Percentiles rank a stretch among this genome's conserved stretches.
Evolutionary conservation across 208 protist genomes (phyloP).

Genomic region (Leishmania amazonensis): DNA sequence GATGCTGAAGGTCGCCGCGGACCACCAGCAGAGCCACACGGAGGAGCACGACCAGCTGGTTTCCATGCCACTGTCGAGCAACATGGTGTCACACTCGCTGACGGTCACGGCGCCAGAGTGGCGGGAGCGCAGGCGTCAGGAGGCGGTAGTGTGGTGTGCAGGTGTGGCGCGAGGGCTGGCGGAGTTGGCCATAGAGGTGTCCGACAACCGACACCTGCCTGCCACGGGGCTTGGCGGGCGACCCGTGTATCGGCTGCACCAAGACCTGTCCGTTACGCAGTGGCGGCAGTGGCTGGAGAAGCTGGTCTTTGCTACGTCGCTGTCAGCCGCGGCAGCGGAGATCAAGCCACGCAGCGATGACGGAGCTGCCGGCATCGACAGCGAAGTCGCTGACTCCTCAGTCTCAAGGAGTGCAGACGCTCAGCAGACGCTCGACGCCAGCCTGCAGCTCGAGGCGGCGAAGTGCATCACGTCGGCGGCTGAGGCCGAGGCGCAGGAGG

Average conservation of each 20-base stretch:
- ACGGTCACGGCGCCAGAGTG: not conserved
- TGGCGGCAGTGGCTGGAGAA: constrained; percentile 68
- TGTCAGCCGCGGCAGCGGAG: constrained; percentile 1
- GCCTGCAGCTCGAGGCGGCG: constrained; percentile 13
- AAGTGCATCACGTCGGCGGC: constrained; percentile 9
- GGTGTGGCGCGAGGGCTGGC: constrained; percentile 50
- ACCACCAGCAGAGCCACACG: constrained; percentile 19
- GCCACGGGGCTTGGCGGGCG: constrained; percentile 30
- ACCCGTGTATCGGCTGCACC: constrained; percentile 53
- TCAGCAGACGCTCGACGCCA: not conserved
- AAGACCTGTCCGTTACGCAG: constrained; percentile 71
- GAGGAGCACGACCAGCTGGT: constrained; percentile 7
- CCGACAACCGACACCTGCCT: constrained; percentile 67
- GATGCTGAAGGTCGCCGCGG: constrained; percentile 34
- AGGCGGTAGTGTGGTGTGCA: constrained; percentile 38
- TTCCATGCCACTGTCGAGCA: not conserved
- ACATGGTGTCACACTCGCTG: not conserved
- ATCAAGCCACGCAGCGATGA: constrained; percentile 13
- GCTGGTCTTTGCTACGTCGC: constrained; percentile 38
- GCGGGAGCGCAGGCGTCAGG: constrained; percentile 8
- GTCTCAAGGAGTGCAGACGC: not conserved
- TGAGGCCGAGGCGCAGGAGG: constrained; percentile 7
- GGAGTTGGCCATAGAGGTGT: constrained; percentile 71
- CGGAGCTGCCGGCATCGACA: constrained; percentile 1
- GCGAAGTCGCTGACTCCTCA: not conserved